Conservation (phyloP, 352 stramenopile genomes). For the Globisporangium irregulare region DNA sequence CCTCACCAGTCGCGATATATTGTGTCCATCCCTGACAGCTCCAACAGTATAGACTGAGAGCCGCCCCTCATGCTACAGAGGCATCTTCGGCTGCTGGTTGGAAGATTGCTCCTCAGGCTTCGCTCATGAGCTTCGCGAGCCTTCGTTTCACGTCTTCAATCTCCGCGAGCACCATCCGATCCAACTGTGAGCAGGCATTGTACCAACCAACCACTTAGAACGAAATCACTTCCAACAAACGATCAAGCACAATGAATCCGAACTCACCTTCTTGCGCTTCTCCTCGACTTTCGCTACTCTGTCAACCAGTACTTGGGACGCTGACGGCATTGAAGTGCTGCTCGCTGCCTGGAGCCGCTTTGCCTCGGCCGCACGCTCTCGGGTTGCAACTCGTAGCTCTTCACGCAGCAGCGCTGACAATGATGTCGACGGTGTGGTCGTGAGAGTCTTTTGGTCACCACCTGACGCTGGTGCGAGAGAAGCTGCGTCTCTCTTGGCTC, state of each 20-base stretch:
- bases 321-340: constrained; percentile 10
- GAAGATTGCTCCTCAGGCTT: constrained; percentile 12
- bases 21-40: neutral
- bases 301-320: constrained; percentile 33
- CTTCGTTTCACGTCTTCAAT: constrained; percentile 64
- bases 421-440: constrained; percentile 16
- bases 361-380: neutral
- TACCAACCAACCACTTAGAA: neutral
- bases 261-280: constrained; percentile 61
- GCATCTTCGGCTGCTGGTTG: no score
- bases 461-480: neutral
- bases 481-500: neutral
- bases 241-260: neutral
- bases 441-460: neutral
- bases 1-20: neutral
- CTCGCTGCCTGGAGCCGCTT: neutral
- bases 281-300: constrained; percentile 40
- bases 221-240: neutral
- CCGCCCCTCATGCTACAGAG: neutral
- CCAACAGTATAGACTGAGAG: neutral
- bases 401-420: constrained; percentile 36
- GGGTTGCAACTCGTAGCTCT: constrained; percentile 30
- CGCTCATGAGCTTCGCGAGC: constrained; percentile 43
- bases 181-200: constrained; percentile 30
- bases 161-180: constrained; percentile 57